Percentiles rank a stretch among this genome's conserved stretches.
These are phyloP conservation scores for Oryza nivara DNA, from an alignment of 176 grass and related monocot genomes.

Conservation along the genomic window DNA sequence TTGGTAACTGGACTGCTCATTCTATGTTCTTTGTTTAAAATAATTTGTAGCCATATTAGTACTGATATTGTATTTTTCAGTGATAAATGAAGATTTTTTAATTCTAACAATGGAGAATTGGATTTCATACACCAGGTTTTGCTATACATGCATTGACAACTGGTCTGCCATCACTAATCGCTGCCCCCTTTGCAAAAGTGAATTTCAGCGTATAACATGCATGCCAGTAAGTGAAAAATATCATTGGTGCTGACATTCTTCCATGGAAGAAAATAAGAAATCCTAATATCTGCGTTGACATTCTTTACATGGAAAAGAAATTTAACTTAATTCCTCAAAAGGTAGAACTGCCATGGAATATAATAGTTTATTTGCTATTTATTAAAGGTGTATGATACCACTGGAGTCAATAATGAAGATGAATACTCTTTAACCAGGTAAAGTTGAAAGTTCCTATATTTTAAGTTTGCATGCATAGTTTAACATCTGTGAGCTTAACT, in stretches of 20 bases:
- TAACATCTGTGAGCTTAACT: slow-evolving; percentile 5
- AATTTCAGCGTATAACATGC: slow-evolving; percentile 81
- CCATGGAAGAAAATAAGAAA: background rate
- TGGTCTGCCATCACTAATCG: slow-evolving; percentile 92
- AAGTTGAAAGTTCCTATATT: background rate
- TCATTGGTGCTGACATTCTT: slow-evolving; percentile 17
- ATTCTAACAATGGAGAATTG: slow-evolving; percentile 36
- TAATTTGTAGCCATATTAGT: slow-evolving; percentile 12
- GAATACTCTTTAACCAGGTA: slow-evolving; percentile 77
- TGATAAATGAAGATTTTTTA: background rate
- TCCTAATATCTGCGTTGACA: background rate
- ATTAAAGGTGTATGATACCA: slow-evolving; percentile 74
- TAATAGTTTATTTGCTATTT: slow-evolving; percentile 37
- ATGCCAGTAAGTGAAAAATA: slow-evolving; percentile 64
- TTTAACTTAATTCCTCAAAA: slow-evolving; percentile 19
- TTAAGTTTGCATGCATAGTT: slow-evolving; percentile 18
- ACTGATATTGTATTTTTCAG: slow-evolving; percentile 15
- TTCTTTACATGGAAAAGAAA: slow-evolving; percentile 29
- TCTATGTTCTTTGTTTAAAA: slow-evolving; percentile 37
- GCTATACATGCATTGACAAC: slow-evolving; percentile 94
- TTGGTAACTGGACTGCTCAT: slow-evolving; percentile 16
- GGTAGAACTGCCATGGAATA: slow-evolving; percentile 36
- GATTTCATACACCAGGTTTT: slow-evolving; percentile 66
- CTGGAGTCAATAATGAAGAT: slow-evolving; percentile 55
- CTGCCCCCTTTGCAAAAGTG: slow-evolving; percentile 85